These are phyloP conservation scores for Solanum piurae DNA, from an alignment of 257 asterid species.

Conservation along the genomic window DNA sequence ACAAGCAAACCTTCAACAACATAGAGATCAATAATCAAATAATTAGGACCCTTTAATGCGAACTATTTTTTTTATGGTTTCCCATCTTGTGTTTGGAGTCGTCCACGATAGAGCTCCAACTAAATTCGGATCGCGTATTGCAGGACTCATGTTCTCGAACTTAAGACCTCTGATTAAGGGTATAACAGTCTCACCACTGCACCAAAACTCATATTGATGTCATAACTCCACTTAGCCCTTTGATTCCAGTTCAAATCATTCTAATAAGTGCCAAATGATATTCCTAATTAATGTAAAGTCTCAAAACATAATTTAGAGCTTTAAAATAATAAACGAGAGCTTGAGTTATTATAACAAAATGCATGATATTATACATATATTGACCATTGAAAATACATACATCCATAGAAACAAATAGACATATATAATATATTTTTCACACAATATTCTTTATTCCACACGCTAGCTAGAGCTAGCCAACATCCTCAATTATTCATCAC, in stretches of 20 bases:
- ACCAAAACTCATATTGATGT: not conserved
- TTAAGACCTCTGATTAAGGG: too few relatives aligned
- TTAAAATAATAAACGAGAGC: not conserved
- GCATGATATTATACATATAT: not conserved
- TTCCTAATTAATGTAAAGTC: not conserved
- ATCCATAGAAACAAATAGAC: not conserved
- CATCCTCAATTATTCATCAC: not conserved
- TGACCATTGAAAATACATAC: not conserved
- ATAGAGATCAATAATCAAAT: not conserved
- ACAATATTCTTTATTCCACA: not conserved
- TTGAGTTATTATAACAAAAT: not conserved
- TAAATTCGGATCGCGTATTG: accelerated
- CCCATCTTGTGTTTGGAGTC: not conserved
- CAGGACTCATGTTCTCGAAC: too few relatives aligned
- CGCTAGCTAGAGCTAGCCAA: not conserved
- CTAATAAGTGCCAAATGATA: not conserved
- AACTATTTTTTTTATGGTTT: not conserved
- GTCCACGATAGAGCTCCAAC: too few relatives aligned
- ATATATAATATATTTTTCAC: not conserved
- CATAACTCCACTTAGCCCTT: not conserved
- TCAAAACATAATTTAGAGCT: not conserved
- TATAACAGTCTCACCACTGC: not conserved
- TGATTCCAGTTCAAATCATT: not conserved
- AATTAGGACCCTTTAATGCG: not conserved
- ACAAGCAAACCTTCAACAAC: not conserved